Conservation (phyloP, 495 filamentous ascomycete species). For the Cudoniella acicularis region DNA sequence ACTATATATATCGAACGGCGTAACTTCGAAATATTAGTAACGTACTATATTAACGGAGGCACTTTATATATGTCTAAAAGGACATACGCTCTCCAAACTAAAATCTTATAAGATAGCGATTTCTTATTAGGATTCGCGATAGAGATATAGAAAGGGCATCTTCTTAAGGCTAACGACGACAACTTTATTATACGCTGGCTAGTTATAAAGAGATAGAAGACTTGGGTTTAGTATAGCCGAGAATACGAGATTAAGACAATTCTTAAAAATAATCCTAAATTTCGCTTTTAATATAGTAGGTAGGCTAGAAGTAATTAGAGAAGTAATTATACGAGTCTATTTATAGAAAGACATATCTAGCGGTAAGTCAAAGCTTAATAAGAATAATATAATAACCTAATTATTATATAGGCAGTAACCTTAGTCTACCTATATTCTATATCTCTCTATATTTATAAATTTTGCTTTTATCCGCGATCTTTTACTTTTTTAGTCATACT, state of each 20-base stretch:
- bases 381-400: too few relatives aligned
- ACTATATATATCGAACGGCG: conserved; percentile 78
- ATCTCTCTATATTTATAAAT: too few relatives aligned
- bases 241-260: conserved; percentile 74
- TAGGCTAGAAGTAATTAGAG: conserved; percentile 80
- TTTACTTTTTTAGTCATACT: too few relatives aligned
- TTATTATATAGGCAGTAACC: too few relatives aligned
- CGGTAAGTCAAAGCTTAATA: too few relatives aligned
- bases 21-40: conserved; percentile 87
- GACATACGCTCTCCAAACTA: conserved; percentile 76
- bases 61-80: conserved; percentile 85
- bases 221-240: conserved; percentile 72
- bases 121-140: conserved; percentile 69
- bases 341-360: conserved; percentile 64
- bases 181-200: conserved; percentile 82
- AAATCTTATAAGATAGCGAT: conserved; percentile 71
- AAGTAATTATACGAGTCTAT: too few relatives aligned
- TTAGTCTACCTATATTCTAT: too few relatives aligned
- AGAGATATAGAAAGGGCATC: conserved; percentile 67
- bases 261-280: conserved; percentile 68
- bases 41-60: conserved; percentile 79
- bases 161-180: conserved; percentile 79
- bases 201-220: conserved; percentile 71
- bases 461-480: too few relatives aligned
- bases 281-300: conserved; percentile 71